A percentile compares a stretch with the other conserved stretches of the same genome.
phyloP scores from a whole-genome alignment of 2,329 filamentous ascomycete species.

The Coniochaeta sp. region DNA sequence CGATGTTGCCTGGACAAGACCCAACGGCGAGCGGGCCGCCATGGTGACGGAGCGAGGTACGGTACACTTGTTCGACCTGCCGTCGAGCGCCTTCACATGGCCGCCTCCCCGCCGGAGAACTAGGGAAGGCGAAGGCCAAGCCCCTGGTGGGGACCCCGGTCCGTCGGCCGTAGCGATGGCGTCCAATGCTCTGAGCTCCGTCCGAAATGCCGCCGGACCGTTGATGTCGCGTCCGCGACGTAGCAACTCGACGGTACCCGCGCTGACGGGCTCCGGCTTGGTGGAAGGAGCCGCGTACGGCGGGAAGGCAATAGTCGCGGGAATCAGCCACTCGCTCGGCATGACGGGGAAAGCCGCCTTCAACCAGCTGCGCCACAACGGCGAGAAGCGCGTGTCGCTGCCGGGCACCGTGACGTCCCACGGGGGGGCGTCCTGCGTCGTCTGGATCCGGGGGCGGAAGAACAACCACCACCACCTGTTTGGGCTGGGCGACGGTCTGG shows the following conservation, averaged over 20 bases:
- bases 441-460: slow-evolving; percentile 57
- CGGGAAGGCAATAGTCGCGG: slow-evolving; percentile 63
- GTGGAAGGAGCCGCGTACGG: slow-evolving; percentile 61
- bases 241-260: slow-evolving; percentile 33
- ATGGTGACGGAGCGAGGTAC: slow-evolving; percentile 94
- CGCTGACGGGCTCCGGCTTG: slow-evolving; percentile 35
- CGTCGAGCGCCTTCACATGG: slow-evolving; percentile 77
- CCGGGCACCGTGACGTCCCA: slow-evolving; percentile 49
- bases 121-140: slow-evolving; percentile 33
- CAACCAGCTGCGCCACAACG: slow-evolving; percentile 64
- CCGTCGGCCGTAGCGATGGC: slow-evolving; percentile 59
- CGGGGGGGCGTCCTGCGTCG: slow-evolving; percentile 51
- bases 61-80: slow-evolving; percentile 85
- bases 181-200: slow-evolving; percentile 62
- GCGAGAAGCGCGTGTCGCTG: slow-evolving; percentile 67
- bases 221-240: slow-evolving; percentile 49
- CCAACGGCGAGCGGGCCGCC: slow-evolving; percentile 74
- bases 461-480: slow-evolving; percentile 56
- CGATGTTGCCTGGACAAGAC: slow-evolving; percentile 81
- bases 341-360: slow-evolving; percentile 60
- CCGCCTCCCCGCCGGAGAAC: slow-evolving; percentile 60
- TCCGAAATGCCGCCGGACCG: slow-evolving; percentile 60
- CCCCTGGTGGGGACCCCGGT: slow-evolving; percentile 39
- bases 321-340: slow-evolving; percentile 66
- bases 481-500: slow-evolving; percentile 56